phyloP scores from a whole-genome alignment of 257 asterid species.

The Solanum pennellii region DNA sequence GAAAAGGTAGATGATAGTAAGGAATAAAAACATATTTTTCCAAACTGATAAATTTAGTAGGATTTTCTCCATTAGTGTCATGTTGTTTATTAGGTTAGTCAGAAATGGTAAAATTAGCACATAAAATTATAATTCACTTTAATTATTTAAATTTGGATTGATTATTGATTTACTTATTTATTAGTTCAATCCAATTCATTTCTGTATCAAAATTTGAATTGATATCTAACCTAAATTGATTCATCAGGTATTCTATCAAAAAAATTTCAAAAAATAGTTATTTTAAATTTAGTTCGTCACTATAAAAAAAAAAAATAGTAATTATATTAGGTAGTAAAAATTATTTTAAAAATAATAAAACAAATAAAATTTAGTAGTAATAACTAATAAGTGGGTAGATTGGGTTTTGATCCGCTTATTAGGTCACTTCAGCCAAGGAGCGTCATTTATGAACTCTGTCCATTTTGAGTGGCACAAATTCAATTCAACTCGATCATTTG shows the following conservation, averaged over 20 bases:
- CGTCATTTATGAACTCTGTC: neutral
- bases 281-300: neutral
- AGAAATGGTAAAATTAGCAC: neutral
- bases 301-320: neutral
- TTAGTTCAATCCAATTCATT: neutral
- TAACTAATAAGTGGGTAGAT: neutral
- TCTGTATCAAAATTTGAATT: neutral
- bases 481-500: neutral
- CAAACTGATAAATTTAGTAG: neutral
- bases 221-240: neutral
- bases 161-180: neutral
- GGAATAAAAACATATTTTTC: neutral
- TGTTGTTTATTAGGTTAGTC: neutral
- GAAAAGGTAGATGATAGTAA: neutral
- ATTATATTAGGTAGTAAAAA: neutral
- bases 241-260: neutral
- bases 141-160: neutral
- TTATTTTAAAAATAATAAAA: neutral
- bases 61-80: neutral
- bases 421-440: neutral
- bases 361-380: neutral
- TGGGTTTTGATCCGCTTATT: neutral
- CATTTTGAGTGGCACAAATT: neutral
- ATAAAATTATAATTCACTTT: neutral
- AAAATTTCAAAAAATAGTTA: neutral